Base-by-base conservation (phyloP, 2,329 filamentous ascomycete genomes). In the Shiraia sp. region DNA sequence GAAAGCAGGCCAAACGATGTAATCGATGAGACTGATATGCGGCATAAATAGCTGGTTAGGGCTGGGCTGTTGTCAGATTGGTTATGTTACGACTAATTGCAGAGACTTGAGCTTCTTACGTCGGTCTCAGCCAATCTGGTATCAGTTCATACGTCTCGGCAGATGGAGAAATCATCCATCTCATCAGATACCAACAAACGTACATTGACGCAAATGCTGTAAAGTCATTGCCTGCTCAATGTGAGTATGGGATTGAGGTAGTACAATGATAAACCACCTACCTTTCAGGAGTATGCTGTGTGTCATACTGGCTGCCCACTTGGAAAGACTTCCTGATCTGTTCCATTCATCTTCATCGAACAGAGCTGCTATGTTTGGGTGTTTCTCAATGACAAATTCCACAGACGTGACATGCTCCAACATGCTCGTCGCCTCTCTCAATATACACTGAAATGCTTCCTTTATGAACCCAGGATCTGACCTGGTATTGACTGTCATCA, bases 41-140 rank as follows among this genome's bases (percentile, higher is more conserved):
- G 55, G 53, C 57, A 60, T 60, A 24, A 60, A 57, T 3, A 60
- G 42, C 10, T 60, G 57, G 17, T 60, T 60, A 5, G 55, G 57
- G 2, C 52, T 55, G 27, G 14, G 36, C 24, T 5, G 24, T n/a
- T 4, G 24, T 32, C n/a, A 15, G 29, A 37, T 13, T 40, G 40
- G n/a, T n/a, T n/a, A n/a, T 19, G 28, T n/a, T 10, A 2, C 13
- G 10, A 16, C 12, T 10, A 4, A 10, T 6, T 10, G 10, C n/a
- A 13, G 3, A 10, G 12, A 22, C 22, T 6, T 10, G 16, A 19
- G 24, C 16, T 3, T 31, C 52, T 40, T 50, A 55, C 36, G 57
- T 60, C 5, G 57, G 57, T 17, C 57, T 47, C 4, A 60, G 36
- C 57, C 55, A 60, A 17, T 59, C 53, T 16, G 57, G 57, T 12